phyloP scores from a whole-genome alignment of 768 basidiomycete species.

The Candolleomyces aberdarensis region DNA sequence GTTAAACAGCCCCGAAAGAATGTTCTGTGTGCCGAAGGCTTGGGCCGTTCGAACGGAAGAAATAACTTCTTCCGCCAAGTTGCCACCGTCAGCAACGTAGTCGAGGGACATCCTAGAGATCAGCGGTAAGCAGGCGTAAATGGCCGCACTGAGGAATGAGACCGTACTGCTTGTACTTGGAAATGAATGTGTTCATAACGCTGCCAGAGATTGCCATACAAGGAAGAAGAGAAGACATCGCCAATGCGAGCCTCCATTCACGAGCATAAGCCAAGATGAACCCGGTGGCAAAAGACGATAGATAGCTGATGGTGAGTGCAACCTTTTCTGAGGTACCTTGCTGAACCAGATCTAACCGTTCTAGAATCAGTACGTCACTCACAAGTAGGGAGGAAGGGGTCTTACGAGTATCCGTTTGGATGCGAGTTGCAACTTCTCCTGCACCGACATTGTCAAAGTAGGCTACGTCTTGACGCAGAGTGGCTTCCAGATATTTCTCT shows the following conservation, averaged over 20 bases:
- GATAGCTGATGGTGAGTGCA: conserved; percentile 49
- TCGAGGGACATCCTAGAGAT: conserved; percentile 49
- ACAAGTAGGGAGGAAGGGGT: not conserved
- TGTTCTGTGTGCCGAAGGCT: conserved; percentile 72
- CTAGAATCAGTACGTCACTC: no score
- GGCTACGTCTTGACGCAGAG: conserved; percentile 74
- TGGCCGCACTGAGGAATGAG: not conserved
- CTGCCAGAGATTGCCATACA: conserved; percentile 64
- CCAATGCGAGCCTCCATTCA: conserved; percentile 73
- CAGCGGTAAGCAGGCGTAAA: not conserved
- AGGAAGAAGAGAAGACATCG: conserved; percentile 67
- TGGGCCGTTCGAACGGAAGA: conserved; percentile 77
- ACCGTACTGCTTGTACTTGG: conserved; percentile 49
- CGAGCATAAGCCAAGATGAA: conserved; percentile 61
- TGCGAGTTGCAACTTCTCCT: conserved; percentile 85
- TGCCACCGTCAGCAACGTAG: conserved; percentile 68
- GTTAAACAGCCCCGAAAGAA: conserved; percentile 58
- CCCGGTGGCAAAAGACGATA: conserved; percentile 65
- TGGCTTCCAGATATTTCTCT: conserved; percentile 71
- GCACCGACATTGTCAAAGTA: conserved; percentile 83
- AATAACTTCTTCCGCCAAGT: conserved; percentile 82
- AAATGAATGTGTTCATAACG: conserved; percentile 55
- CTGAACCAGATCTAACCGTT: conserved; percentile 62
- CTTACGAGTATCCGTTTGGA: conserved; percentile 72
- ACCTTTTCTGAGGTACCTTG: conserved; percentile 83